A percentile compares a stretch with the other conserved stretches of the same genome.
Conservation (phyloP, 73 alveolate species). For the Durusdinium trenchii region DNA sequence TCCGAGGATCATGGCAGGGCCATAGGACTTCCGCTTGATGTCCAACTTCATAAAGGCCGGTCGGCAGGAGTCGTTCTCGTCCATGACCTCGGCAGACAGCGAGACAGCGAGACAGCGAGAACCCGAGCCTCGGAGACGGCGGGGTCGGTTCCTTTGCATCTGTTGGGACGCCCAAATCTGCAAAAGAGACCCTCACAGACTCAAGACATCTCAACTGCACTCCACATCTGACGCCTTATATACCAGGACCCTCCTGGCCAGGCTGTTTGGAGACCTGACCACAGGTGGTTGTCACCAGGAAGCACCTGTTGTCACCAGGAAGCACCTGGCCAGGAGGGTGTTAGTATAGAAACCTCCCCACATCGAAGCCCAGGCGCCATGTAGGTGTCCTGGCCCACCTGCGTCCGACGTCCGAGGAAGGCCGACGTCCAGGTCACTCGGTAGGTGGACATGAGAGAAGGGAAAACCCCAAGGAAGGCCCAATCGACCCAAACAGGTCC, state of each 20-base stretch:
- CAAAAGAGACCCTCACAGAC: not conserved
- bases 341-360: not conserved
- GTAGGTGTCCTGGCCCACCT: conserved; percentile 92
- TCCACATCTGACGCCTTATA: not conserved
- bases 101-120: too few species aligned
- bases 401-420: not conserved
- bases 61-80: conserved; percentile 89
- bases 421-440: too few species aligned
- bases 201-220: too few species aligned
- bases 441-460: not conserved
- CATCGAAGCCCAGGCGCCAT: conserved; percentile 29
- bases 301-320: too few species aligned
- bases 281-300: too few species aligned
- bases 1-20: conserved; percentile 90
- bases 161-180: not conserved
- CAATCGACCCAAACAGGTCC: too few species aligned
- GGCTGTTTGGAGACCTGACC: too few species aligned
- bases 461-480: too few species aligned
- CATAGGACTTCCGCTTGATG: conserved; percentile 76
- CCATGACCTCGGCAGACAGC: conserved; percentile 90
- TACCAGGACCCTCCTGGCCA: too few species aligned
- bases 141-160: not conserved
- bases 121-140: too few species aligned
- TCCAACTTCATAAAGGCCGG: conserved; percentile 90
- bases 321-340: too few species aligned